Evolutionary conservation across 106 monocot species (phyloP).

Genomic region (Acorus gramineus): DNA sequence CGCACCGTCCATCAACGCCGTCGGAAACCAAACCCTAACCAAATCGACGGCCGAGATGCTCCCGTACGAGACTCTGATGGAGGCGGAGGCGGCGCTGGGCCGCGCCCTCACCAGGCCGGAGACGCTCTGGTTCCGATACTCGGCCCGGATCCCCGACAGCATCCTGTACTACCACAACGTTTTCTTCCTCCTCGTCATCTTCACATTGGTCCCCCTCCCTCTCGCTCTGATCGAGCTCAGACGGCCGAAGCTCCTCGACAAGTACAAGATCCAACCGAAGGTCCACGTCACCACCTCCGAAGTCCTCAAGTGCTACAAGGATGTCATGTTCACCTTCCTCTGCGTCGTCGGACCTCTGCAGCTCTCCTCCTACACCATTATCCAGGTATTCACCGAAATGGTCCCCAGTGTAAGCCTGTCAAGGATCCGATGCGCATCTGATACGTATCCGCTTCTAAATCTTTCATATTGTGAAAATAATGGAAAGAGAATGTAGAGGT

Average conservation of each 20-base stretch:
- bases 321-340: slow-evolving; percentile 12
- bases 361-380: slow-evolving; percentile 10
- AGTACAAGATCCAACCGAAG: slow-evolving; percentile 16
- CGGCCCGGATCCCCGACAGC: slow-evolving; percentile 9
- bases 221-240: slow-evolving; percentile 6
- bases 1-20: not conserved
- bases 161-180: slow-evolving; percentile 18
- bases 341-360: slow-evolving; percentile 14
- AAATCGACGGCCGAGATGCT: not conserved
- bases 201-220: slow-evolving; percentile 13
- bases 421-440: too few species aligned
- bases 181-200: slow-evolving; percentile 11
- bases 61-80: slow-evolving; percentile 4
- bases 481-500: too few species aligned
- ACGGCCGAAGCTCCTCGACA: not conserved
- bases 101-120: slow-evolving; percentile 7
- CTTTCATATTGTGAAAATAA: too few species aligned
- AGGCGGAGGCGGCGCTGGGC: slow-evolving; percentile 10
- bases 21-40: too few species aligned
- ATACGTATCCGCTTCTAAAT: too few species aligned
- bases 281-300: not conserved
- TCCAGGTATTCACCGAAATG: slow-evolving; percentile 3
- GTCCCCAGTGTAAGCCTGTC: too few species aligned
- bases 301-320: slow-evolving; percentile 5
- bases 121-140: slow-evolving; percentile 10